phyloP scores from a whole-genome alignment of 331 rosid genomes.

The Quercus phellos region DNA sequence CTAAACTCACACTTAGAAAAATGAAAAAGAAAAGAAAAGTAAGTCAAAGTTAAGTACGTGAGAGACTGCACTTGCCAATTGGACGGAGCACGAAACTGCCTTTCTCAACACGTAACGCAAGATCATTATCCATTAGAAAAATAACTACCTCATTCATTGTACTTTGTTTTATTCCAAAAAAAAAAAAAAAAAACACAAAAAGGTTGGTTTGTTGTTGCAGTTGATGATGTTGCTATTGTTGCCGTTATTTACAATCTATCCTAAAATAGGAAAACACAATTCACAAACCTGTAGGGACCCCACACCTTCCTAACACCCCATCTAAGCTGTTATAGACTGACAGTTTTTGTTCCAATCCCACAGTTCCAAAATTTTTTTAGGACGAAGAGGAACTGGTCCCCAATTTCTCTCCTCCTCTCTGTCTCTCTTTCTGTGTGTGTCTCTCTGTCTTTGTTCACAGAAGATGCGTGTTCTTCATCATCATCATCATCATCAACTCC shows the following conservation, averaged over 20 bases:
- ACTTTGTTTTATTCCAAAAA: constrained; percentile 3
- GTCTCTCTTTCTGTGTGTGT: not conserved
- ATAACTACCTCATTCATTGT: not conserved
- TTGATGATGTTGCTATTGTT: not conserved
- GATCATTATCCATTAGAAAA: not conserved
- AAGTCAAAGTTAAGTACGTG: not conserved
- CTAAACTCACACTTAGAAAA: too few species aligned
- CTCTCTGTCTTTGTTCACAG: constrained; percentile 17
- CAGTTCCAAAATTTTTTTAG: constrained; percentile 12
- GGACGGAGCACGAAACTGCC: not conserved
- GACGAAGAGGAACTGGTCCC: constrained; percentile 35
- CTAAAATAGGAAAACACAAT: constrained; percentile 31
- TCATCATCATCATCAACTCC: not conserved
- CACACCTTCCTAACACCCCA: constrained; percentile 13
- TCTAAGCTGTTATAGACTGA: constrained; percentile 14
- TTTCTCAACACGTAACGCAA: not conserved
- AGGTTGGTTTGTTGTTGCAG: constrained; percentile 16
- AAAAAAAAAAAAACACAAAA: constrained; percentile 12
- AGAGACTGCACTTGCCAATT: not conserved
- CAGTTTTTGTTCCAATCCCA: not conserved
- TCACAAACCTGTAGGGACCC: constrained; percentile 8
- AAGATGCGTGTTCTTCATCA: constrained; percentile 19
- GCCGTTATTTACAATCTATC: not conserved
- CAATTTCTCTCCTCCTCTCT: constrained; percentile 23
- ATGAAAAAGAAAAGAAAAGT: too few species aligned